A percentile compares a stretch with the other conserved stretches of the same genome.
Conservation (phyloP, 129 eudicot genomes). For the Calendula officinalis region DNA sequence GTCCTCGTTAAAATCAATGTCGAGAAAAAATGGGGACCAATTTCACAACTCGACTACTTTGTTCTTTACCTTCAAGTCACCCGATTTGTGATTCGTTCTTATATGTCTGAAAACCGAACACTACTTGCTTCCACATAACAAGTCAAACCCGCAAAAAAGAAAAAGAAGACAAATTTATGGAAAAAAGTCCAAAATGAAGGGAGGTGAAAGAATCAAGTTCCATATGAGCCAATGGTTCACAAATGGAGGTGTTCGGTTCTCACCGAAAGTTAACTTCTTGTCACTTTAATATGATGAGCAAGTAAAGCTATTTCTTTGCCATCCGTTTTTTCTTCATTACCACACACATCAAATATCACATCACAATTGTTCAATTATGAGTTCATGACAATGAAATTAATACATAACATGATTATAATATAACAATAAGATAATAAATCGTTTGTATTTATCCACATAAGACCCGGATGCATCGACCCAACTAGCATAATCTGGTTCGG, state of each 20-base stretch:
- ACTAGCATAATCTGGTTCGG: no score
- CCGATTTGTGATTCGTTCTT: background rate
- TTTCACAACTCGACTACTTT: conserved; percentile 1
- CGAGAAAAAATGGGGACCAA: conserved; percentile 1
- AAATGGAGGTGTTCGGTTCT: conserved; percentile 3
- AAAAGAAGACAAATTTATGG: conserved; percentile 15
- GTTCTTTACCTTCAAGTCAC: conserved; percentile 11
- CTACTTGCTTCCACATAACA: conserved; percentile 16
- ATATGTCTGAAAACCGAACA: conserved; percentile 6
- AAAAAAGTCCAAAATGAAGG: conserved; percentile 16
- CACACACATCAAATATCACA: conserved; percentile 7
- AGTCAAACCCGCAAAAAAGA: conserved; percentile 8
- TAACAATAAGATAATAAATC: background rate
- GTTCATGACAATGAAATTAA: background rate
- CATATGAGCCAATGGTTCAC: conserved; percentile 14
- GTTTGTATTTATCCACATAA: background rate
- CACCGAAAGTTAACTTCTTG: conserved; percentile 16
- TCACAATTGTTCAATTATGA: background rate
- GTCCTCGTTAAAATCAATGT: background rate
- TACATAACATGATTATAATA: background rate
- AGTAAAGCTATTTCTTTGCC: background rate
- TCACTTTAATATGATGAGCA: conserved; percentile 17
- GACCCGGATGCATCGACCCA: no score
- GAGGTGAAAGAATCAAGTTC: conserved; percentile 28
- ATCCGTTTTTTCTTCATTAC: conserved; percentile 9